Evolutionary conservation across 148 eudicot species (phyloP).

Genomic region (Rhododendron williamsianum): DNA sequence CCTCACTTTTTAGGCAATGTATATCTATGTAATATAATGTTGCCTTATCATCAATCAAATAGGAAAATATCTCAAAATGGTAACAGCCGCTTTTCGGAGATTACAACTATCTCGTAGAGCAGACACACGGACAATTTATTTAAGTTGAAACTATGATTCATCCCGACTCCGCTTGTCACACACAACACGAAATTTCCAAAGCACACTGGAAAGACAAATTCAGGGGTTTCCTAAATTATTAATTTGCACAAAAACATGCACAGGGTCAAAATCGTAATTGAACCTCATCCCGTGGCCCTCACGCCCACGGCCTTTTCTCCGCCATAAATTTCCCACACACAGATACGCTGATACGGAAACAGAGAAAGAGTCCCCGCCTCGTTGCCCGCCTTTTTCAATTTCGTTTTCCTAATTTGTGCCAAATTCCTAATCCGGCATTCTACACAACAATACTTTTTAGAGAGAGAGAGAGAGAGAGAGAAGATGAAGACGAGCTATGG

Average conservation of each 20-base stretch:
- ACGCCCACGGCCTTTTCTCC: not conserved
- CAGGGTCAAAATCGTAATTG: not conserved
- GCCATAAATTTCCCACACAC: not conserved
- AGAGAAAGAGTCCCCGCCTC: not conserved
- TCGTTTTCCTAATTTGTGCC: not conserved
- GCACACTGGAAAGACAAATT: no score
- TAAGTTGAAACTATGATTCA: no score
- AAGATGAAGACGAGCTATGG: not conserved
- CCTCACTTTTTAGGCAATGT: no score
- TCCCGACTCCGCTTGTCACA: no score
- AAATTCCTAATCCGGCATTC: not conserved
- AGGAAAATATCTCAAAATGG: no score
- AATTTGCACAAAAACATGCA: not conserved
- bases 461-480: slow-evolving; percentile 7
- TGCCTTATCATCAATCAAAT: no score
- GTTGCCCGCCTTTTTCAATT: not conserved
- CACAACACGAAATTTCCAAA: no score
- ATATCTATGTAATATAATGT: no score
- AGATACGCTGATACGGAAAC: not conserved
- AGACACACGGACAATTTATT: no score
- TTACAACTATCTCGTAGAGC: no score
- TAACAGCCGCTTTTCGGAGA: no score
- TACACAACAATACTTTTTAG: not conserved
- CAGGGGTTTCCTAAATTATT: not conserved
- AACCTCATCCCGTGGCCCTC: not conserved